Percentiles rank a stretch among this genome's conserved stretches.
Evolutionary conservation across 129 eudicot species (phyloP).

Genomic region (Daucus carota): DNA sequence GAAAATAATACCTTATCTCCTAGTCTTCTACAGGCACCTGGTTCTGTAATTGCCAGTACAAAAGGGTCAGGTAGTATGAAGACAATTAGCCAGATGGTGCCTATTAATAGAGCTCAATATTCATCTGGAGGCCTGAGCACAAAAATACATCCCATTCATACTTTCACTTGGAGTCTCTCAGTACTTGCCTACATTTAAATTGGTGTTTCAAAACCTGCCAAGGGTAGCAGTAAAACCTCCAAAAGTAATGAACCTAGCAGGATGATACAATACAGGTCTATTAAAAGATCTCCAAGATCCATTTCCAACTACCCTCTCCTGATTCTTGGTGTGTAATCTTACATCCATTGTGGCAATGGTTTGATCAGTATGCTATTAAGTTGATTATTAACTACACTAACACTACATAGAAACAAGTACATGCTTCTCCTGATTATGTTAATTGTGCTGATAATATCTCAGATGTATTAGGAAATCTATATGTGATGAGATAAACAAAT

Average conservation of each 20-base stretch:
- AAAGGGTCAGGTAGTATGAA: constrained; percentile 27
- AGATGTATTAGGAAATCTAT: neutral
- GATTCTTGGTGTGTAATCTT: neutral
- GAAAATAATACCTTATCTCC: constrained; percentile 8
- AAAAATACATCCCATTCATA: constrained; percentile 26
- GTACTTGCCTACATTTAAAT: constrained; percentile 26
- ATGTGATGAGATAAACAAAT: neutral
- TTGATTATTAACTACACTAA: neutral
- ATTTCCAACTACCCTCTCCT: neutral
- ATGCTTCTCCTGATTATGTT: neutral
- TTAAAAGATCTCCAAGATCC: neutral
- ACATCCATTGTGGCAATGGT: neutral
- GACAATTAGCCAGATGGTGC: constrained; percentile 29
- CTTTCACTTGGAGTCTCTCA: constrained; percentile 20
- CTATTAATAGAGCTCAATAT: constrained; percentile 28
- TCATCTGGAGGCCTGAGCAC: constrained; percentile 22
- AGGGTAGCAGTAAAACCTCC: no score
- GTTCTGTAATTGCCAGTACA: constrained; percentile 11
- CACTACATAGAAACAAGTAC: no score
- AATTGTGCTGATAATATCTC: neutral
- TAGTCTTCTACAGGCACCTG: constrained; percentile 10
- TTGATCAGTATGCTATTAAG: neutral
- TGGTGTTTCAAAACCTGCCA: constrained; percentile 31
- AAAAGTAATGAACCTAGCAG: neutral
- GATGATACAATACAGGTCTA: neutral